phyloP scores from a whole-genome alignment of 2,329 filamentous ascomycete species.

The Arthrobotrys iridis region DNA sequence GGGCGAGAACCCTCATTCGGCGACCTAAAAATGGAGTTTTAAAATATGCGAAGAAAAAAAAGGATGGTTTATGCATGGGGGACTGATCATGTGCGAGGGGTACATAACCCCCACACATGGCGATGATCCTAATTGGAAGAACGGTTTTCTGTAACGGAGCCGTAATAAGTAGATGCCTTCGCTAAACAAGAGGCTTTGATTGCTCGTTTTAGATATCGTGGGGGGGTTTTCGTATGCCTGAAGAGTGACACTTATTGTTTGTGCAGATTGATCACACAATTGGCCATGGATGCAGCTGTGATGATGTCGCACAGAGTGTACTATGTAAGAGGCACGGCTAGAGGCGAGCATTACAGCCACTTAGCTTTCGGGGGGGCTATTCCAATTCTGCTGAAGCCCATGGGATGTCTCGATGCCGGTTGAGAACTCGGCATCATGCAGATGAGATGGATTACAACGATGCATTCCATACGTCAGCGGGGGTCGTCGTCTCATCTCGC shows the following conservation, averaged over 20 bases:
- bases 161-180: conserved; percentile 19
- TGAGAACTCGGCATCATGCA: not conserved
- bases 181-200: conserved; percentile 15
- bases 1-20: conserved; percentile 41
- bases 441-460: conserved; percentile 29
- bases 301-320: conserved; percentile 14
- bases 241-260: not conserved
- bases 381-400: conserved; percentile 6
- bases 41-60: conserved; percentile 41
- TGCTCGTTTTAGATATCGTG: conserved; percentile 34
- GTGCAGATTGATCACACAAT: conserved; percentile 3
- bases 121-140: conserved; percentile 14
- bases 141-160: not conserved
- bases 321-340: conserved; percentile 30
- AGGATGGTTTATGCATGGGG: conserved; percentile 38
- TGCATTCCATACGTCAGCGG: conserved; percentile 42
- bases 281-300: conserved; percentile 13
- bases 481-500: conserved; percentile 39
- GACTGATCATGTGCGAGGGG: conserved; percentile 53
- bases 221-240: not conserved
- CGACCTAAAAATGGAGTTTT: conserved; percentile 50
- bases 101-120: conserved; percentile 29
- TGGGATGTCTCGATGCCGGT: not conserved
- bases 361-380: not conserved
- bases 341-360: conserved; percentile 32